These are phyloP conservation scores for Fraxinus greggii DNA, from an alignment of 305 asterid genomes.

Conservation along the genomic window DNA sequence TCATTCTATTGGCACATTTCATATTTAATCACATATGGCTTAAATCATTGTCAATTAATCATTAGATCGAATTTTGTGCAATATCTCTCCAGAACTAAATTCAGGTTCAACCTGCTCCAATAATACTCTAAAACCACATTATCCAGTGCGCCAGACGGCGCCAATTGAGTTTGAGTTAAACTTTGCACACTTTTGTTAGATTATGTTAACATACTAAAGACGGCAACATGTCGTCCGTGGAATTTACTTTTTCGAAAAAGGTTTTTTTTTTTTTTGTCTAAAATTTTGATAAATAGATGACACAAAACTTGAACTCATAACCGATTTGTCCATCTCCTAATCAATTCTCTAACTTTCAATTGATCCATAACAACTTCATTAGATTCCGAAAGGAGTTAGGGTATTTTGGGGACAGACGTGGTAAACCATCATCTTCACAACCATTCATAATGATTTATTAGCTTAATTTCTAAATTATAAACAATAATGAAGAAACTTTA, in stretches of 20 bases:
- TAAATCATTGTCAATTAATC: background rate
- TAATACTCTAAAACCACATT: background rate
- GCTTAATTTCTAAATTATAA: background rate
- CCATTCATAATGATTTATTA: background rate
- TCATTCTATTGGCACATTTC: background rate
- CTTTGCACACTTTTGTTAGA: background rate
- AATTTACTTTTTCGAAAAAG: background rate
- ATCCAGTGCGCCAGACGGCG: background rate
- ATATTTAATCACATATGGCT: background rate
- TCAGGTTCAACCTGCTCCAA: slow-evolving; percentile 18
- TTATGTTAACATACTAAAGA: too few species aligned
- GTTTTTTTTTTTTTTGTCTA: too few species aligned
- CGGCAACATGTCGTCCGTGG: too few species aligned
- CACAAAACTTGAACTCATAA: background rate
- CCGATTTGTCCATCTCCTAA: background rate
- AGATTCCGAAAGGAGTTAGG: background rate
- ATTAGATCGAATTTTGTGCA: background rate
- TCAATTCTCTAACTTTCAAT: background rate
- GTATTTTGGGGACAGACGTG: background rate
- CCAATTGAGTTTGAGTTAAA: background rate
- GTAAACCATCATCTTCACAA: background rate
- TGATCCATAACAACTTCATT: background rate
- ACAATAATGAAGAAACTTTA: background rate
- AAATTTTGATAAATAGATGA: background rate
- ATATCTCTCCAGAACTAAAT: slow-evolving; percentile 40